Evolutionary conservation across 2,329 filamentous ascomycete species (phyloP).

Genomic region (Ophiocordyceps camponoti-floridani): DNA sequence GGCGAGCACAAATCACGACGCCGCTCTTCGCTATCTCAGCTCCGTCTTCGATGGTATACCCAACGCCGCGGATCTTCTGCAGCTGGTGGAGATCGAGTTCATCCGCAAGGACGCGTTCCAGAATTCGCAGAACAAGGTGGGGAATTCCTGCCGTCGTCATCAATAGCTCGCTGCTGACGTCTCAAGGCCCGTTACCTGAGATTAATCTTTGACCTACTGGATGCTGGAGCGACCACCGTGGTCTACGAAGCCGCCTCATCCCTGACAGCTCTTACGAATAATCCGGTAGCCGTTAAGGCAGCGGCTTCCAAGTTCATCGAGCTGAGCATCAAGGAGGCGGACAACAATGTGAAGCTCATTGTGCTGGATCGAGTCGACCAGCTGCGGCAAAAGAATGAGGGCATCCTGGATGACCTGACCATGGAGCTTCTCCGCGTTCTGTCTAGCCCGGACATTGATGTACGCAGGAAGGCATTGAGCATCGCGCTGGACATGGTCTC

Average conservation of each 20-base stretch:
- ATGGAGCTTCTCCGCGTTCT: constrained; percentile 96
- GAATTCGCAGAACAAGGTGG: constrained; percentile 83
- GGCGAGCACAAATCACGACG: constrained; percentile 80
- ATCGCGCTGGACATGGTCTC: constrained; percentile 96
- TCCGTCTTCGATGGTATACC: constrained; percentile 83
- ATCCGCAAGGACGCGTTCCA: constrained; percentile 94
- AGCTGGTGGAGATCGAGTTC: constrained; percentile 89
- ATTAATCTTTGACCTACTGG: constrained; percentile 89
- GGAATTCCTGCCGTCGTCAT: constrained; percentile 7
- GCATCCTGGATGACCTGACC: constrained; percentile 77
- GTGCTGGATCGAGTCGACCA: constrained; percentile 88
- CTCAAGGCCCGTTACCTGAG: constrained; percentile 68
- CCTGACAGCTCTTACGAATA: constrained; percentile 80
- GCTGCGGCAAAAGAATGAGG: constrained; percentile 71
- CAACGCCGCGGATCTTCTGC: constrained; percentile 84
- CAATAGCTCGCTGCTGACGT: constrained; percentile 8
- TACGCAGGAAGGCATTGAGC: constrained; percentile 74
- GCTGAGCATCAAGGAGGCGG: constrained; percentile 88
- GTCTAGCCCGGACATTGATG: constrained; percentile 89
- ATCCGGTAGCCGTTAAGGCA: constrained; percentile 94
- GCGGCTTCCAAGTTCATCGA: constrained; percentile 94
- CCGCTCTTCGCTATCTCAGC: constrained; percentile 74
- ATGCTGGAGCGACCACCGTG: constrained; percentile 83
- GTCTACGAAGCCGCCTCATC: constrained; percentile 96
- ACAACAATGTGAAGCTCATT: constrained; percentile 98